Conservation (phyloP, 2,329 filamentous ascomycete species). For the Passalora sequoiae region DNA sequence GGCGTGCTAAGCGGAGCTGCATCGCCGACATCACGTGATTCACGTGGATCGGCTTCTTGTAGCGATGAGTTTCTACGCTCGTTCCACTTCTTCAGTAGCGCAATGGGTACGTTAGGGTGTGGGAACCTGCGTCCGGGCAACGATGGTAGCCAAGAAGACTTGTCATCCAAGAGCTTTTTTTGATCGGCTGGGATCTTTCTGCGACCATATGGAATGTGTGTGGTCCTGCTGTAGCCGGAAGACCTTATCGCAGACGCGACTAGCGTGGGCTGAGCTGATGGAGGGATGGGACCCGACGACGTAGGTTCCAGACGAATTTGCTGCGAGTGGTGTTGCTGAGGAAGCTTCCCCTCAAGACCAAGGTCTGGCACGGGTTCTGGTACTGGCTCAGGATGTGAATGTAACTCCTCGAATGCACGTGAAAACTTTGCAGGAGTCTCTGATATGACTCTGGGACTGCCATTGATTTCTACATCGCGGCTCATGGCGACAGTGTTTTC, state of each 20-base stretch:
- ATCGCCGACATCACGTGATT: background rate
- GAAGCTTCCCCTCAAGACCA: background rate
- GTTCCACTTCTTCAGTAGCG: constrained; percentile 31
- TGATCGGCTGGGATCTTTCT: constrained; percentile 44
- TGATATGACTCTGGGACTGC: background rate
- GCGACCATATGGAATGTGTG: constrained; percentile 22
- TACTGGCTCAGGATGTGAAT: background rate
- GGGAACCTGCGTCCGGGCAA: constrained; percentile 34
- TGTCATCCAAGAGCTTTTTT: constrained; percentile 42
- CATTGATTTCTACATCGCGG: background rate
- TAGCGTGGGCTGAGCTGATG: constrained; percentile 3
- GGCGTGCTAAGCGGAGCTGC: background rate
- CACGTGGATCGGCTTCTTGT: background rate
- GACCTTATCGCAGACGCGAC: background rate
- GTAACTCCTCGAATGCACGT: background rate
- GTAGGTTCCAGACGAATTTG: background rate
- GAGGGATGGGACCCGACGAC: background rate
- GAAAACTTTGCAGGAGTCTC: constrained; percentile 2
- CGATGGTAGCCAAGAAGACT: constrained; percentile 39
- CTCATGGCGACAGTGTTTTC: background rate
- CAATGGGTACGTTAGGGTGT: constrained; percentile 37
- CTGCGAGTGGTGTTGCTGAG: background rate
- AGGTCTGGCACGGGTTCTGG: background rate
- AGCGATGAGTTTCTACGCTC: background rate
- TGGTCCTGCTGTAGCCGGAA: constrained; percentile 4